Percentiles rank a stretch among this genome's conserved stretches.
These are phyloP conservation scores for Triticum urartu DNA, from an alignment of 176 grass and related monocot genomes.

Conservation along the genomic window DNA sequence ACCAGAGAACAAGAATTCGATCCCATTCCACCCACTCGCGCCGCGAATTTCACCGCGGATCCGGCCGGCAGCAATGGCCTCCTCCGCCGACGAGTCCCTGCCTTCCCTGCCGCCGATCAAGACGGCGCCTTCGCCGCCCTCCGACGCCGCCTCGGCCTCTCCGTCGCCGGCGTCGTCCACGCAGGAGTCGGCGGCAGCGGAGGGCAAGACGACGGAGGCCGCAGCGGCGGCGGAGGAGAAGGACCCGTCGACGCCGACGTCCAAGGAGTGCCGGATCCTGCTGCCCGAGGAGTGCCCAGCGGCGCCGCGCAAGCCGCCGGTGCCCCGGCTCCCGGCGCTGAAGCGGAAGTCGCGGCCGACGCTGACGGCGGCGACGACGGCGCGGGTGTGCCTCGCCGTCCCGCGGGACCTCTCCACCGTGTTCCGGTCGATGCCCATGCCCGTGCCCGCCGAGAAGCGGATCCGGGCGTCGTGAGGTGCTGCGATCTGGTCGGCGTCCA, in stretches of 20 bases:
- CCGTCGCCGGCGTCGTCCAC: neutral
- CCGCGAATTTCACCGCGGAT: slow-evolving; percentile 14
- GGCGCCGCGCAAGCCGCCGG: slow-evolving; percentile 53
- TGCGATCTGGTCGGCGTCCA: neutral
- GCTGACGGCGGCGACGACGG: neutral
- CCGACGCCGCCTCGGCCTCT: neutral
- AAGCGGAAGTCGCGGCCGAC: slow-evolving; percentile 41
- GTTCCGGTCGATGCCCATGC: slow-evolving; percentile 39
- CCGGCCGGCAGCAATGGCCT: slow-evolving; percentile 28
- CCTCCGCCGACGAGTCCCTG: slow-evolving; percentile 27
- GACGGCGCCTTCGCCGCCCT: slow-evolving; percentile 16
- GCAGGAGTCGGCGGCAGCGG: neutral
- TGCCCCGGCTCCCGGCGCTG: slow-evolving; percentile 1
- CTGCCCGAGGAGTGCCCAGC: slow-evolving; percentile 44
- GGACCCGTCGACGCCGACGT: slow-evolving; percentile 62
- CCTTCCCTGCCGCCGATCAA: slow-evolving; percentile 41
- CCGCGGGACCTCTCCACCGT: slow-evolving; percentile 60
- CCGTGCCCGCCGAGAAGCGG: slow-evolving; percentile 66
- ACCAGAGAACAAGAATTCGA: slow-evolving; percentile 26
- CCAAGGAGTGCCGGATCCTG: slow-evolving; percentile 49
- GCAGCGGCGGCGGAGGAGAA: neutral
- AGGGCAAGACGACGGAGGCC: neutral
- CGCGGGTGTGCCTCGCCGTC: slow-evolving; percentile 37
- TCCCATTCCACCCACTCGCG: neutral
- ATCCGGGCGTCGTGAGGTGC: slow-evolving; percentile 46